Evolutionary conservation across 176 grass and related monocot species (phyloP).

Genomic region (Ananas comosus): DNA sequence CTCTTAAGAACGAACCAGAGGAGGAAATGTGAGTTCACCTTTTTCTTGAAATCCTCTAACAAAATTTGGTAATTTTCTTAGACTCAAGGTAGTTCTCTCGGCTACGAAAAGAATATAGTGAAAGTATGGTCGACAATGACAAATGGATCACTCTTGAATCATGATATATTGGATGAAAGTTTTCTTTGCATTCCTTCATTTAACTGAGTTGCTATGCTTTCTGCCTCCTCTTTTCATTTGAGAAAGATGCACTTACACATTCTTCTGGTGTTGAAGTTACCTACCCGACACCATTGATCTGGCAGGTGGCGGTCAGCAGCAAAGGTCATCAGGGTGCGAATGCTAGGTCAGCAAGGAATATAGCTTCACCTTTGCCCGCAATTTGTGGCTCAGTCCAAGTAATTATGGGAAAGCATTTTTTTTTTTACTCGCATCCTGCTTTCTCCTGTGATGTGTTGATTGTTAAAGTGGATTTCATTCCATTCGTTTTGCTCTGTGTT

Average conservation of each 20-base stretch:
- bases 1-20: slow-evolving; percentile 92
- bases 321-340: slow-evolving; percentile 51
- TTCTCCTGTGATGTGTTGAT: too few species aligned
- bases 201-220: neutral
- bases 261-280: slow-evolving; percentile 43
- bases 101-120: neutral
- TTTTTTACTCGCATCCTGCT: too few species aligned
- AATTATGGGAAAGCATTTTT: too few species aligned
- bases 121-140: too few species aligned
- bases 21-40: slow-evolving; percentile 71
- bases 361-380: neutral
- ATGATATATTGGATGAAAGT: too few species aligned
- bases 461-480: too few species aligned
- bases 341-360: slow-evolving; percentile 33
- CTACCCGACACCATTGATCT: slow-evolving; percentile 77
- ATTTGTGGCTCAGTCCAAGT: too few species aligned
- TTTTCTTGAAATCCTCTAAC: neutral
- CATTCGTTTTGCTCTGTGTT: too few species aligned
- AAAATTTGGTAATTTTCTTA: neutral
- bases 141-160: too few species aligned
- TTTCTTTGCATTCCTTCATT: too few species aligned
- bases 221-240: neutral
- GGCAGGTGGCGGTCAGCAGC: slow-evolving; percentile 33
- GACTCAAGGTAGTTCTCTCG: neutral
- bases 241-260: neutral